phyloP scores from a whole-genome alignment of 805 yeast species.

The Nakazawaea sp. region DNA sequence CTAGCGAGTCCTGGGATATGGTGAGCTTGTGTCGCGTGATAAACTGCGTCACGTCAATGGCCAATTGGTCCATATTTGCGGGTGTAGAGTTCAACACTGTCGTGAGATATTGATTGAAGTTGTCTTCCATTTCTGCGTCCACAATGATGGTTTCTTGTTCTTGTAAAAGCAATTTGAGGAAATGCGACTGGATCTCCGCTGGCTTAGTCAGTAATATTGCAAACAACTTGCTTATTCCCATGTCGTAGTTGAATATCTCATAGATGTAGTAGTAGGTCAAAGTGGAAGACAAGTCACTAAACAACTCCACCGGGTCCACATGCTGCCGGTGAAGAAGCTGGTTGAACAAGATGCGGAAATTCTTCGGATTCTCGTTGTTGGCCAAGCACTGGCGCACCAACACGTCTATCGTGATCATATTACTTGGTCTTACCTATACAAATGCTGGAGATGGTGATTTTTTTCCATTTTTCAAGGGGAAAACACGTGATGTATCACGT shows the following conservation, averaged over 20 bases:
- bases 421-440: no score
- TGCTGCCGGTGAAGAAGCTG: slow-evolving; percentile 4
- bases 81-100: neutral
- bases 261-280: slow-evolving; percentile 7
- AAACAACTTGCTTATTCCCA: slow-evolving; percentile 5
- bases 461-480: no score
- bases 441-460: no score
- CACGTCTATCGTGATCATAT: slow-evolving; percentile 3
- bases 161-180: slow-evolving; percentile 5
- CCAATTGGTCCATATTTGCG: neutral
- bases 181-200: neutral
- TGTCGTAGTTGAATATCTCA: slow-evolving; percentile 7
- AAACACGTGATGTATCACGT: no score
- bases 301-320: slow-evolving; percentile 2
- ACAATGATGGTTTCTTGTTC: neutral
- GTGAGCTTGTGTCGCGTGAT: neutral
- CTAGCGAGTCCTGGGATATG: neutral
- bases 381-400: slow-evolving; percentile 2
- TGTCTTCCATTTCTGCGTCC: slow-evolving; percentile 1
- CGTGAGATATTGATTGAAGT: slow-evolving; percentile 6
- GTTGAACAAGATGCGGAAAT: slow-evolving; percentile 7
- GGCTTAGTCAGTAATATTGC: neutral
- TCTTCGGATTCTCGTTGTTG: slow-evolving; percentile 7
- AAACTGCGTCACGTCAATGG: slow-evolving; percentile 1
- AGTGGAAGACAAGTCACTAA: neutral